phyloP scores from a whole-genome alignment of 2,329 filamentous ascomycete species.

The Talaromyces sp. region DNA sequence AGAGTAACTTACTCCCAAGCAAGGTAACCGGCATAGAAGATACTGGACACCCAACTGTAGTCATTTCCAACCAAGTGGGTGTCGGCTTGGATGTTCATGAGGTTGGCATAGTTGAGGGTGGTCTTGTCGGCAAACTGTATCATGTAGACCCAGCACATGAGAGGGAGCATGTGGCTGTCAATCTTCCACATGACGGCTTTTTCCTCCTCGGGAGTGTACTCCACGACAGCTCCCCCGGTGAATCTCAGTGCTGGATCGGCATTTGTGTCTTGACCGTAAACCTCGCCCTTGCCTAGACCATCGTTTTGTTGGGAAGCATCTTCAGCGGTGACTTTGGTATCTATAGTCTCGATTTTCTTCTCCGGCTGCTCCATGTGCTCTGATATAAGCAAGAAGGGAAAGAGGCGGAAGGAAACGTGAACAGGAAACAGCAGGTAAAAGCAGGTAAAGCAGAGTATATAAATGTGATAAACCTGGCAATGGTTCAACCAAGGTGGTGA shows the following conservation, averaged over 20 bases:
- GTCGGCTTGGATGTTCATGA: slow-evolving; percentile 50
- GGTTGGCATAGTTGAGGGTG: slow-evolving; percentile 53
- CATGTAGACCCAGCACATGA: slow-evolving; percentile 1
- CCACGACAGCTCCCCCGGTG: background rate
- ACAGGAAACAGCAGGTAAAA: no score
- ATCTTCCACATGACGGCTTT: background rate
- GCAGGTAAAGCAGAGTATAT: no score
- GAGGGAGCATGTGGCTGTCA: background rate
- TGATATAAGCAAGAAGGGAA: no score
- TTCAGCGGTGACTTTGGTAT: no score
- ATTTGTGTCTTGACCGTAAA: background rate
- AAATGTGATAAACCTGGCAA: no score
- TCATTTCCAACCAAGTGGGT: slow-evolving; percentile 47
- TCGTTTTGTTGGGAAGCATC: no score
- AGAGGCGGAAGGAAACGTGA: no score
- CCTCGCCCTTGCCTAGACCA: no score
- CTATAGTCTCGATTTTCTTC: no score
- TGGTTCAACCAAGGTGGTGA: no score
- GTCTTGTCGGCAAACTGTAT: slow-evolving; percentile 47
- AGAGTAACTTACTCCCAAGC: slow-evolving; percentile 42
- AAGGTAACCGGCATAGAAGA: slow-evolving; percentile 55
- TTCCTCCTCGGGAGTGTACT: background rate
- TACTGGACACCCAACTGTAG: slow-evolving; percentile 54
- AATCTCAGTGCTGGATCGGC: background rate
- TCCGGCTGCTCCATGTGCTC: no score